Conservation (phyloP, 495 filamentous ascomycete species). For the Lasiosphaeriaceae sp. region DNA sequence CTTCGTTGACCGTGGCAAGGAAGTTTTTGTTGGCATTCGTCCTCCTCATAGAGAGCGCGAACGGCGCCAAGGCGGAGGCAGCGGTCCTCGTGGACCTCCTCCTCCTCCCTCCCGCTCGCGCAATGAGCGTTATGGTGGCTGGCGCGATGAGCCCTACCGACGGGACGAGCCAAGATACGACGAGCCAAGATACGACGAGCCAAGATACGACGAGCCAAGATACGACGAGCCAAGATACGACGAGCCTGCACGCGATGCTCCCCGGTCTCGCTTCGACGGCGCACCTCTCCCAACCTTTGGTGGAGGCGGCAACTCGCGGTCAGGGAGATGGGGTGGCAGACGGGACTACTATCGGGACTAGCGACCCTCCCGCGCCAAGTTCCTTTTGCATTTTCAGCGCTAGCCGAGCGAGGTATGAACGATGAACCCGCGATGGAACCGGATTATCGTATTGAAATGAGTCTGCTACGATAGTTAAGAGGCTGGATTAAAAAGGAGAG, state of each 20-base stretch:
- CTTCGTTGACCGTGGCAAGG: slow-evolving; percentile 73
- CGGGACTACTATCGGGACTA: background rate
- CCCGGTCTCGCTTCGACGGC: slow-evolving; percentile 27
- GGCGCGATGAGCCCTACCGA: slow-evolving; percentile 1
- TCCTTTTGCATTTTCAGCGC: no score
- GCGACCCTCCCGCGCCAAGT: no score
- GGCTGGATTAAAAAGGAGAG: no score
- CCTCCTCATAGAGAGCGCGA: slow-evolving; percentile 44
- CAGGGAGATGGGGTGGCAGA: slow-evolving; percentile 13
- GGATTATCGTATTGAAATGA: no score
- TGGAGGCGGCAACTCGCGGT: background rate
- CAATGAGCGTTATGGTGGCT: background rate
- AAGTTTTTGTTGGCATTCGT: slow-evolving; percentile 57
- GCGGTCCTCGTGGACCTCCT: slow-evolving; percentile 5
- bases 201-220: background rate
- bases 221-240: background rate
- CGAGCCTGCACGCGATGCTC: slow-evolving; percentile 11
- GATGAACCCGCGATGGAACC: no score
- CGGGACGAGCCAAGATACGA: background rate
- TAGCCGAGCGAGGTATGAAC: no score
- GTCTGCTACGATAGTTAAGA: no score
- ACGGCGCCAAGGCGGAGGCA: slow-evolving; percentile 14
- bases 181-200: background rate
- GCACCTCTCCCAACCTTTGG: slow-evolving; percentile 26
- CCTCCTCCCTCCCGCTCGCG: background rate